Conservation (phyloP, 768 basidiomycete genomes). For the Boletus reticulatus region DNA sequence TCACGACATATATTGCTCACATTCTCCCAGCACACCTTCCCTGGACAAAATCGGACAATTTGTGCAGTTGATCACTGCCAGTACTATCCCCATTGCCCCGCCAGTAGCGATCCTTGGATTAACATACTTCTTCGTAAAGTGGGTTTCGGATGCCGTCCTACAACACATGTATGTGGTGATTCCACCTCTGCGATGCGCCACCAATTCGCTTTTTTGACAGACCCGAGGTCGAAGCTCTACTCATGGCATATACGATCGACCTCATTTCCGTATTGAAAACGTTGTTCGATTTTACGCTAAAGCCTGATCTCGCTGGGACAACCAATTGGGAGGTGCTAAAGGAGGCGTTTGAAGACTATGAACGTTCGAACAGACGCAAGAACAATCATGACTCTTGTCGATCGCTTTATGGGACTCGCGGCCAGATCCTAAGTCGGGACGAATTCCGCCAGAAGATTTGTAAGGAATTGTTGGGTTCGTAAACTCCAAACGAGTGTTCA, state of each 20-base stretch:
- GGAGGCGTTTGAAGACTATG: conserved; percentile 4
- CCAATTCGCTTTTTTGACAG: not conserved
- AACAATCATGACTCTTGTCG: not conserved
- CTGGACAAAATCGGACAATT: not conserved
- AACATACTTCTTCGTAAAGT: conserved; percentile 1
- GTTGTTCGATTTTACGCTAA: conserved; percentile 4
- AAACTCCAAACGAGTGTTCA: too few species aligned
- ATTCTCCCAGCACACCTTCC: not conserved
- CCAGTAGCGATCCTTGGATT: conserved; percentile 6
- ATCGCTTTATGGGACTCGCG: not conserved
- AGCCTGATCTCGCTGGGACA: conserved; percentile 5
- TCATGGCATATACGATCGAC: conserved; percentile 5
- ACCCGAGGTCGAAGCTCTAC: not conserved
- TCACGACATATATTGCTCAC: not conserved
- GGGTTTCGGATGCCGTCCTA: not conserved
- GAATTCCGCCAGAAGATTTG: not conserved
- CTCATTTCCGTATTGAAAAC: not conserved
- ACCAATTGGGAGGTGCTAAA: conserved; percentile 3
- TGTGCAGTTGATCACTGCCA: not conserved
- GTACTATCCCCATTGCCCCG: not conserved
- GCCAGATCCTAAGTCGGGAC: not conserved
- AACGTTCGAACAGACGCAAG: not conserved
- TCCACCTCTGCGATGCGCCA: not conserved
- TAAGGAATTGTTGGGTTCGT: not conserved
- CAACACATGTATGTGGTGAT: not conserved